Evolutionary conservation across 345 rosid genomes (phyloP).

Genomic region (Moricandia arvensis): DNA sequence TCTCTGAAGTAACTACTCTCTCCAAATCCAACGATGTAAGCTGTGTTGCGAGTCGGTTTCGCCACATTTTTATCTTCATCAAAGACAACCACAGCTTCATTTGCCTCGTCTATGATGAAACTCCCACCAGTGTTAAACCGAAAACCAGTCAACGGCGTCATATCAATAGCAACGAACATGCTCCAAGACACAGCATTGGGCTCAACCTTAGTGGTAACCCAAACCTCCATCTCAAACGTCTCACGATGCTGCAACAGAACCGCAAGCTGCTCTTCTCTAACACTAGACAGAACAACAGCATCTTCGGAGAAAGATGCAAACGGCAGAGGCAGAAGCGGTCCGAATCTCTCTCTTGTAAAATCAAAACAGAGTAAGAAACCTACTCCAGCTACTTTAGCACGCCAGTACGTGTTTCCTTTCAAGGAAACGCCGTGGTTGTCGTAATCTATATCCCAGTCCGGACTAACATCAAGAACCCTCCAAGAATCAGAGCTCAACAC

Average conservation of each 20-base stretch:
- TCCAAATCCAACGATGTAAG: constrained; percentile 13
- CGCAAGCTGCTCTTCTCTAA: constrained; percentile 3
- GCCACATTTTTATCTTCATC: background rate
- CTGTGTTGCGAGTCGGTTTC: background rate
- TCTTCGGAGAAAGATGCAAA: background rate
- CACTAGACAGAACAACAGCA: background rate
- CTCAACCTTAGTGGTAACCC: background rate
- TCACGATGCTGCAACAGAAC: background rate
- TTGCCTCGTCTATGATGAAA: background rate
- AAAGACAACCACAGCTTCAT: background rate
- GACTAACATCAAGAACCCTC: constrained; percentile 4
- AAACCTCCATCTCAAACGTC: background rate
- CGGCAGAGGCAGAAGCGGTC: background rate
- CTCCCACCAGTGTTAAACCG: background rate
- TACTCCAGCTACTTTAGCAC: background rate
- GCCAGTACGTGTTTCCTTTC: constrained; percentile 9
- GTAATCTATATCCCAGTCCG: background rate
- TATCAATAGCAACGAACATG: background rate
- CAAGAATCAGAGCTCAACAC: background rate
- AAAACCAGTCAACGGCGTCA: background rate
- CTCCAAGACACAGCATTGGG: background rate
- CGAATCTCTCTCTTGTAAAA: background rate
- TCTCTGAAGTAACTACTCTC: background rate
- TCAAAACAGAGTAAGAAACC: constrained; percentile 16
- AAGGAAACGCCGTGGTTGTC: background rate